Conservation (phyloP, 495 filamentous ascomycete genomes). For the Penicillium herquei region DNA sequence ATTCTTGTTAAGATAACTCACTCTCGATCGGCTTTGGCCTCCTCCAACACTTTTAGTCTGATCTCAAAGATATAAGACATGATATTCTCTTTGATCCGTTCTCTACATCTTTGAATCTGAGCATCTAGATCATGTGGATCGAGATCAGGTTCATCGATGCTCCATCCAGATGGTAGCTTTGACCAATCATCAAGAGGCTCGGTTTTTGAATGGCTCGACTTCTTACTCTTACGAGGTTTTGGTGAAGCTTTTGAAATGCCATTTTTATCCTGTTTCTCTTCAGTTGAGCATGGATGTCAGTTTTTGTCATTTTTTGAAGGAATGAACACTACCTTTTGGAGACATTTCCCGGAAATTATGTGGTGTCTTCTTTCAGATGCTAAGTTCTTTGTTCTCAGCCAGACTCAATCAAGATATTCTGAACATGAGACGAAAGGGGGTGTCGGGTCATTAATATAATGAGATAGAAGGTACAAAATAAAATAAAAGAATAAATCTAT, state of each 20-base stretch:
- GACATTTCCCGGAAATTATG: too few species aligned
- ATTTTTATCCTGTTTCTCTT: background rate
- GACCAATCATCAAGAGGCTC: background rate
- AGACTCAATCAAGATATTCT: too few species aligned
- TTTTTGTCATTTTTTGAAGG: background rate
- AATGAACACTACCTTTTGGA: too few species aligned
- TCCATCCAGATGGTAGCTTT: background rate
- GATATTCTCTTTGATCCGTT: slow-evolving; percentile 11
- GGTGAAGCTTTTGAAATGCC: background rate
- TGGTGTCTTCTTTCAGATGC: too few species aligned
- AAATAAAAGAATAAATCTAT: too few species aligned
- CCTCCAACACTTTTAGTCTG: slow-evolving; percentile 2
- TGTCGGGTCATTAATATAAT: too few species aligned
- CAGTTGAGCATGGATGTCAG: too few species aligned
- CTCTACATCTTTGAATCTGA: slow-evolving; percentile 13
- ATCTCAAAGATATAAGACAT: slow-evolving; percentile 7
- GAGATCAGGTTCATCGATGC: background rate
- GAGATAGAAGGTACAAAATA: too few species aligned
- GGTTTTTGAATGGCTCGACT: background rate
- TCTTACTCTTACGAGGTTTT: background rate
- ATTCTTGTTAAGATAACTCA: background rate
- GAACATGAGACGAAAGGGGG: too few species aligned
- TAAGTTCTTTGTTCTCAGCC: too few species aligned
- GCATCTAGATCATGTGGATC: slow-evolving; percentile 3
- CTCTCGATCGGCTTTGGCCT: background rate